phyloP scores from a whole-genome alignment of 2,329 filamentous ascomycete species.

The Mycosphaerella arachidis region DNA sequence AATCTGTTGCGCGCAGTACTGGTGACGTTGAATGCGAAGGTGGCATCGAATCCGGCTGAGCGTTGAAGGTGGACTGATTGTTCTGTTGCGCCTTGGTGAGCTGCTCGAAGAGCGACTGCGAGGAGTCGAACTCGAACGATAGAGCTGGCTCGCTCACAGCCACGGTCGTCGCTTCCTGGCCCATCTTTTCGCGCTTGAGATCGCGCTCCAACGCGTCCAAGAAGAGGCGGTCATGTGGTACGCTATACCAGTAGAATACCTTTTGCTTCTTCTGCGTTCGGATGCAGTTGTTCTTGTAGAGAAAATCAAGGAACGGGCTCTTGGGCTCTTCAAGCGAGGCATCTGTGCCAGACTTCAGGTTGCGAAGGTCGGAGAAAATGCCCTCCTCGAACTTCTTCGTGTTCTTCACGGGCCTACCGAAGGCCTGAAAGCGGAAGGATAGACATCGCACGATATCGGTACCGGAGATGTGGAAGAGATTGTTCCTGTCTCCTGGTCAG shows the following conservation, averaged over 20 bases:
- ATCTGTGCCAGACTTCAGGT: slow-evolving; percentile 96
- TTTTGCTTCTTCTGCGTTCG: slow-evolving; percentile 99
- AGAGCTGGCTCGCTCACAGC: slow-evolving; percentile 95
- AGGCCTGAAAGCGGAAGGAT: slow-evolving; percentile 96
- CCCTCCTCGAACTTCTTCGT: slow-evolving; percentile 99
- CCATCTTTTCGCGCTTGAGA: slow-evolving; percentile 98
- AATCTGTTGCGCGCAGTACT: slow-evolving; percentile 83
- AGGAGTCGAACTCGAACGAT: slow-evolving; percentile 98
- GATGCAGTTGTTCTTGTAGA: slow-evolving; percentile 99
- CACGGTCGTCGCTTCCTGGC: slow-evolving; percentile 93
- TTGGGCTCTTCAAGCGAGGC: slow-evolving; percentile 98
- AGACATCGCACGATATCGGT: slow-evolving; percentile 98
- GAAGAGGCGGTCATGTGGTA: slow-evolving; percentile 94
- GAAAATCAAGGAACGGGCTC: slow-evolving; percentile 94
- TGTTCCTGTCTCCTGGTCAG: slow-evolving; percentile 61
- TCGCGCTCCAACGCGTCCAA: slow-evolving; percentile 96
- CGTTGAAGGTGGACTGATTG: slow-evolving; percentile 84
- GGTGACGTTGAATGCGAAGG: slow-evolving; percentile 83
- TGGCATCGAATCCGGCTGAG: slow-evolving; percentile 34
- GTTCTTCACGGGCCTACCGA: slow-evolving; percentile 97
- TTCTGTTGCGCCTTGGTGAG: slow-evolving; percentile 98
- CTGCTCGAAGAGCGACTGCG: slow-evolving; percentile 97
- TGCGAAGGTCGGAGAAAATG: slow-evolving; percentile 97
- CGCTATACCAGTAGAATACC: slow-evolving; percentile 99
- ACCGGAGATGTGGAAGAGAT: slow-evolving; percentile 97